Evolutionary conservation across 2,329 filamentous ascomycete species (phyloP).

Genomic region (Cladosporium sp.): DNA sequence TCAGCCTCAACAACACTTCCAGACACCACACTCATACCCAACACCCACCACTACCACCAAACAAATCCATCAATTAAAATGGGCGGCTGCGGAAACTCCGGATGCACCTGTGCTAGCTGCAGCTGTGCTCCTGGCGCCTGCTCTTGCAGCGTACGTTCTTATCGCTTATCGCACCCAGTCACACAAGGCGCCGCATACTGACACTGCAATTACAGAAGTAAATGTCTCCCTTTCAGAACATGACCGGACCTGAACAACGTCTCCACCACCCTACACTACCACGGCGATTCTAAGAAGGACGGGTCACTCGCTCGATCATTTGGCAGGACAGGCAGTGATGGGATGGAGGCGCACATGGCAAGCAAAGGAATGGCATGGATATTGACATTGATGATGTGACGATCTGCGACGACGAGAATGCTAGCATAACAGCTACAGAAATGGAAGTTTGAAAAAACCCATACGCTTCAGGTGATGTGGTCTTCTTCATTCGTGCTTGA

Average conservation of each 20-base stretch:
- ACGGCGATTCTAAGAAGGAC: neutral
- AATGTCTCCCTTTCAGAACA: neutral
- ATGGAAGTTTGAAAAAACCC: neutral
- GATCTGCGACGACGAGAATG: slow-evolving; percentile 13
- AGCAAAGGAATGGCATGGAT: slow-evolving; percentile 1
- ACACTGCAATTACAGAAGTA: slow-evolving; percentile 18
- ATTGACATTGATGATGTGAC: slow-evolving; percentile 3
- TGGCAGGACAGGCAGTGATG: neutral
- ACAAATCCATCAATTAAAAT: slow-evolving; percentile 28
- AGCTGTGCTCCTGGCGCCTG: slow-evolving; percentile 32
- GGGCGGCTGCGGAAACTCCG: slow-evolving; percentile 37
- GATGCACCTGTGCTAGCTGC: slow-evolving; percentile 35
- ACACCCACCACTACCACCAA: slow-evolving; percentile 16
- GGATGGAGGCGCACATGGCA: neutral
- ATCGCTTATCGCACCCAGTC: neutral
- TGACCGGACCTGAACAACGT: neutral
- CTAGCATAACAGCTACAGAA: slow-evolving; percentile 4
- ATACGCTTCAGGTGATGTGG: neutral
- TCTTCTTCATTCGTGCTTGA: neutral
- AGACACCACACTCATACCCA: slow-evolving; percentile 10
- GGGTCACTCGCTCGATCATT: neutral
- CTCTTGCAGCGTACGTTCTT: slow-evolving; percentile 29
- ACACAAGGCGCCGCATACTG: slow-evolving; percentile 9
- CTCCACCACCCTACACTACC: neutral
- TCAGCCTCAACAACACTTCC: slow-evolving; percentile 12